phyloP scores from a whole-genome alignment of 192 early-diverging fungal species.

The Linnemannia elongata region DNA sequence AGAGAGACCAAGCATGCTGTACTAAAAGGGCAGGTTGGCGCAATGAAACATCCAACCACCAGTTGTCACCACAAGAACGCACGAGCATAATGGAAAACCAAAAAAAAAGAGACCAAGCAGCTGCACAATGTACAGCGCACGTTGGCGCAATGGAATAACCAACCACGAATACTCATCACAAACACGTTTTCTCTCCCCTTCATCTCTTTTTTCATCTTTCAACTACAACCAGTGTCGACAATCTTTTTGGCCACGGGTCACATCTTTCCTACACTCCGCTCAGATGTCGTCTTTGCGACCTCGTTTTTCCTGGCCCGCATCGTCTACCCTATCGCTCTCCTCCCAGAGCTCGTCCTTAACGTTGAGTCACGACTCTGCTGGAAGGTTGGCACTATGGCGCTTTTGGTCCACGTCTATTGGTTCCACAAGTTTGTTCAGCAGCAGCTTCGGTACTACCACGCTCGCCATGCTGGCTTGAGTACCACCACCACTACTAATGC shows the following conservation, averaged over 20 bases:
- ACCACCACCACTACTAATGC: neutral
- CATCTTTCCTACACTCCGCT: conserved; percentile 43
- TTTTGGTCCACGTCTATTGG: conserved; percentile 46
- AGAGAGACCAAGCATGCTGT: neutral
- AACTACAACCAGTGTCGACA: conserved; percentile 27
- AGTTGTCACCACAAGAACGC: neutral
- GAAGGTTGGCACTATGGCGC: conserved; percentile 40
- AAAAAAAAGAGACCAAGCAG: neutral
- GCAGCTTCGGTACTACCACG: conserved; percentile 35
- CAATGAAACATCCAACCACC: too few relatives aligned
- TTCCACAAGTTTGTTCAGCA: conserved; percentile 50
- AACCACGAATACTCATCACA: neutral
- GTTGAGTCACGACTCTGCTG: conserved; percentile 42
- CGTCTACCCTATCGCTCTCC: conserved; percentile 32
- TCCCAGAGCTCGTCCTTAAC: conserved; percentile 45
- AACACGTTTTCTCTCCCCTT: neutral
- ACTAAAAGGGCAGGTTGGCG: neutral
- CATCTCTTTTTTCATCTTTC: neutral
- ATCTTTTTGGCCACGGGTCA: conserved; percentile 49
- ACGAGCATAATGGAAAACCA: neutral
- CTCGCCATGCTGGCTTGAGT: neutral
- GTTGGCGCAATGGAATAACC: neutral
- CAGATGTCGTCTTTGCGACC: conserved; percentile 35
- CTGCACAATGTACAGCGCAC: neutral
- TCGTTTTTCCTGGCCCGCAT: conserved; percentile 39